Percentiles rank a stretch among this genome's conserved stretches.
Conservation (phyloP, 768 basidiomycete species). For the Omphalotus guepiniiformis region DNA sequence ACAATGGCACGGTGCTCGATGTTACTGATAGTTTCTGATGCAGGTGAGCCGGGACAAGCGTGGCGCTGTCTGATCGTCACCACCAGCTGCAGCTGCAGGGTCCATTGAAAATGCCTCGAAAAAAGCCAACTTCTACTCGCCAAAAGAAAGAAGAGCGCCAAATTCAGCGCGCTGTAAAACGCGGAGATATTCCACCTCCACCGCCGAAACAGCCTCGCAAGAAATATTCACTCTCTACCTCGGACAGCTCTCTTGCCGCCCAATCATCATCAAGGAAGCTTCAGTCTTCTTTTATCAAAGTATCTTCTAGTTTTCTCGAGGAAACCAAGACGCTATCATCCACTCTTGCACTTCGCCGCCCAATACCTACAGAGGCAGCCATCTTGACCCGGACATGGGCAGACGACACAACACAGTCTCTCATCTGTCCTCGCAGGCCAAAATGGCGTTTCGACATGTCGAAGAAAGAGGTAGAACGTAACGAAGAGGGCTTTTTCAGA, state of each 20-base stretch:
- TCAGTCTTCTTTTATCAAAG: constrained; percentile 67
- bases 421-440: constrained; percentile 65
- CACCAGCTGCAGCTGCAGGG: too few species aligned
- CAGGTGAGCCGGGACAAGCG: too few species aligned
- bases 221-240: constrained; percentile 18
- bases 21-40: too few species aligned
- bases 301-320: constrained; percentile 57
- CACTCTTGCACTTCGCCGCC: constrained; percentile 48
- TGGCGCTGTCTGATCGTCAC: too few species aligned
- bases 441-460: constrained; percentile 86
- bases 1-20: too few species aligned
- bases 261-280: constrained; percentile 45
- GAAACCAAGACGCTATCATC: constrained; percentile 54
- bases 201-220: constrained; percentile 24
- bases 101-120: constrained; percentile 26
- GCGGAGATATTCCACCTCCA: constrained; percentile 56
- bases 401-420: constrained; percentile 10
- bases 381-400: constrained; percentile 28
- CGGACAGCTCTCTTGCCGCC: constrained; percentile 22
- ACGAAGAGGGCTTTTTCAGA: constrained; percentile 80
- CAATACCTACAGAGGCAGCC: constrained; percentile 40
- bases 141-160: constrained; percentile 71
- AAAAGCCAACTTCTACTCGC: constrained; percentile 57
- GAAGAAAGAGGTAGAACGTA: constrained; percentile 85
- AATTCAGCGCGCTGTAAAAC: constrained; percentile 79